Conservation (phyloP, 2,329 filamentous ascomycete genomes). For the Ceratocystis alfenasii region DNA sequence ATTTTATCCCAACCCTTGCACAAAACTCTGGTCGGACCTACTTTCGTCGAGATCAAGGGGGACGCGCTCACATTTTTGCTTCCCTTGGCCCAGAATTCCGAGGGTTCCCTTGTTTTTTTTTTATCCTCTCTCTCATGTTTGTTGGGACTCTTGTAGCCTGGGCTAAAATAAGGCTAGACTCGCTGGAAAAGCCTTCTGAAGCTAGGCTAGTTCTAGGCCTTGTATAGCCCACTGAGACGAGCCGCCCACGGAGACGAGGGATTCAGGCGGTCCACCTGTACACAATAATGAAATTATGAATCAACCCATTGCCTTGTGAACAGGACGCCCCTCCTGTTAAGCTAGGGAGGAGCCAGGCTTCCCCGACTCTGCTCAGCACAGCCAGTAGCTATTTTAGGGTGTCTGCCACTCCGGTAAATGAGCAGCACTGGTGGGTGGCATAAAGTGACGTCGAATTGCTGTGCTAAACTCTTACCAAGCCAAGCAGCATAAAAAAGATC, state of each 20-base stretch:
- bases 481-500: background rate
- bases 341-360: too few relatives aligned
- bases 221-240: background rate
- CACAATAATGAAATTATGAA: background rate
- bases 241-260: too few relatives aligned
- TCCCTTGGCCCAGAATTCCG: background rate
- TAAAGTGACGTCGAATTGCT: background rate
- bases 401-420: too few relatives aligned
- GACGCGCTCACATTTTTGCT: background rate
- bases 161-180: background rate
- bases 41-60: background rate
- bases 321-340: too few relatives aligned
- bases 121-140: background rate
- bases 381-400: background rate
- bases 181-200: background rate
- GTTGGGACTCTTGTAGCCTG: background rate
- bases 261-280: background rate
- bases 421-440: background rate
- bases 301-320: background rate
- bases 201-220: background rate
- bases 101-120: background rate
- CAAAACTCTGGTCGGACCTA: conserved; percentile 4
- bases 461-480: background rate
- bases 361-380: too few relatives aligned
- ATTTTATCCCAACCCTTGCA: conserved; percentile 8